phyloP scores from a whole-genome alignment of 2,329 filamentous ascomycete genomes.

The Penicillium freii region DNA sequence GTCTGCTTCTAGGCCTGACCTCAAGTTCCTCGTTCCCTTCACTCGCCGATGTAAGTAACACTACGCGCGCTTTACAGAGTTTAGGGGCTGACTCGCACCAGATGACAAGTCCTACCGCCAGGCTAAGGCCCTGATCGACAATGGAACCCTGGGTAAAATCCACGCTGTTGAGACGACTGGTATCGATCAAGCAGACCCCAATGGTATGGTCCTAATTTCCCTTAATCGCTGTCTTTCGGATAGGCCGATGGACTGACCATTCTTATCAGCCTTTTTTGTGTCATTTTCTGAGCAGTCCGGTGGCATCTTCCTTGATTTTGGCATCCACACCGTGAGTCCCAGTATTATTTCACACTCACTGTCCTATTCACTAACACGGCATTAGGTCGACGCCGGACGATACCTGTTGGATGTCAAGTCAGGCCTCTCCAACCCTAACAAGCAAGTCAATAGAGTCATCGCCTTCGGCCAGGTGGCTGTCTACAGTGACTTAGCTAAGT shows the following conservation, averaged over 20 bases:
- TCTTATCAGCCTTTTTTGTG: constrained; percentile 31
- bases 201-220: constrained; percentile 6
- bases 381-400: constrained; percentile 14
- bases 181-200: constrained; percentile 15
- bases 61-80: neutral
- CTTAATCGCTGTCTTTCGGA: neutral
- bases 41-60: constrained; percentile 17
- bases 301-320: constrained; percentile 36
- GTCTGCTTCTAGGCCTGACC: constrained; percentile 14
- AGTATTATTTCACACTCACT: constrained; percentile 9
- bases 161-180: constrained; percentile 17
- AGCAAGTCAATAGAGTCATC: constrained; percentile 18
- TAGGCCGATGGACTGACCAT: neutral
- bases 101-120: constrained; percentile 15
- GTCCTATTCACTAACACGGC: neutral
- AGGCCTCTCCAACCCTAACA: constrained; percentile 12
- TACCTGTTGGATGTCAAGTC: constrained; percentile 16
- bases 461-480: constrained; percentile 15
- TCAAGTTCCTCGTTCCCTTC: constrained; percentile 17
- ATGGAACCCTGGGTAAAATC: constrained; percentile 14
- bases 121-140: constrained; percentile 13
- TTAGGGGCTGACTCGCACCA: neutral
- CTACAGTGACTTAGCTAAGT: constrained; percentile 13
- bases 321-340: constrained; percentile 33
- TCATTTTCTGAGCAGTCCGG: constrained; percentile 34